Conservation (phyloP, 441 rosid species). For the Brassica balearica region DNA sequence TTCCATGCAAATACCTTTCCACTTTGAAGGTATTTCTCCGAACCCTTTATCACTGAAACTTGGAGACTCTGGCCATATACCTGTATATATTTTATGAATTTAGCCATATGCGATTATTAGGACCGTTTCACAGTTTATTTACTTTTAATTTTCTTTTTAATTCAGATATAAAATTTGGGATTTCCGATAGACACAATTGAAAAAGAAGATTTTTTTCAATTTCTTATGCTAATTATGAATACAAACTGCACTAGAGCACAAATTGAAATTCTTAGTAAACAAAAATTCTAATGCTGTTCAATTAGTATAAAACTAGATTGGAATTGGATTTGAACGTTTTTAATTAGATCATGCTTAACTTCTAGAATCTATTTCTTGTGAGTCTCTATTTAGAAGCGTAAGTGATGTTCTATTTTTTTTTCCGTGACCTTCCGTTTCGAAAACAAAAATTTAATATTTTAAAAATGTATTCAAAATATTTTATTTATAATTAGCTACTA, state of each 20-base stretch:
- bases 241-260: neutral
- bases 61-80: conserved; percentile 87
- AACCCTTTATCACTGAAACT: conserved; percentile 72
- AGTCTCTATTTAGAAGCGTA: neutral
- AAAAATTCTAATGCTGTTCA: neutral
- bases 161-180: neutral
- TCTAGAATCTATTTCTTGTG: too few species aligned
- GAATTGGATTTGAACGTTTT: neutral
- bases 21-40: conserved; percentile 68
- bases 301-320: neutral
- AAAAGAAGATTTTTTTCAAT: neutral
- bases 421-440: neutral
- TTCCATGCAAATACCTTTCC: conserved; percentile 88
- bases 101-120: neutral
- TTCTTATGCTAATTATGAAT: too few species aligned
- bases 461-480: neutral
- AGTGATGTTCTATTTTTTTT: neutral
- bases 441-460: too few species aligned
- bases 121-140: neutral
- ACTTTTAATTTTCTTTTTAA: too few species aligned
- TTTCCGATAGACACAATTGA: neutral
- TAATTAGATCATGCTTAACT: neutral
- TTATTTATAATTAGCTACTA: too few species aligned
- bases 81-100: conserved; percentile 41
- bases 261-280: neutral